These are phyloP conservation scores for Agaricus blazei DNA, from an alignment of 768 basidiomycete species.

Conservation along the genomic window DNA sequence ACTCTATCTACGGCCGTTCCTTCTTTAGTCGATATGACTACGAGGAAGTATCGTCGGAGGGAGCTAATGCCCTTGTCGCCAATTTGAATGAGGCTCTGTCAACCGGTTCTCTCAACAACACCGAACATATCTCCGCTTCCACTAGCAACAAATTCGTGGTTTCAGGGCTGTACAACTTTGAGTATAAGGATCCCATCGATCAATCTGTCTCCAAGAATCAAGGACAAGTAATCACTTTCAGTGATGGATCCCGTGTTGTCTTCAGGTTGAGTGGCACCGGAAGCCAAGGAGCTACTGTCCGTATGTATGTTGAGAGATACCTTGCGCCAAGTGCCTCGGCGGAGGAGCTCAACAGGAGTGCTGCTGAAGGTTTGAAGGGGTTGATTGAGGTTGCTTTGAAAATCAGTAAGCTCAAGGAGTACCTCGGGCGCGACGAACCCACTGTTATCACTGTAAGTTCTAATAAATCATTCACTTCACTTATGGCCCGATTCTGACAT, in stretches of 20 bases:
- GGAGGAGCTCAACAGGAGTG: conserved; percentile 64
- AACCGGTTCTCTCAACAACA: conserved; percentile 61
- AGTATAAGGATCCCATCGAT: conserved; percentile 99
- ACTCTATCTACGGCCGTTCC: conserved; percentile 88
- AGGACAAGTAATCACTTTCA: conserved; percentile 89
- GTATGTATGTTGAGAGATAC: conserved; percentile 95
- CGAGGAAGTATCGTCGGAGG: conserved; percentile 92
- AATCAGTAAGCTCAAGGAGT: conserved; percentile 80
- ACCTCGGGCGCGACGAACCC: conserved; percentile 83
- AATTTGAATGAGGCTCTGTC: conserved; percentile 70
- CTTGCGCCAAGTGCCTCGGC: conserved; percentile 65
- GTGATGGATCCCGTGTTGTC: conserved; percentile 90
- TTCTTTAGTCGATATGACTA: conserved; percentile 99
- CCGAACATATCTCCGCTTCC: conserved; percentile 60
- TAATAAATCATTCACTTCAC: neutral
- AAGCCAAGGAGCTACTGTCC: conserved; percentile 91
- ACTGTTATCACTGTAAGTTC: conserved; percentile 89
- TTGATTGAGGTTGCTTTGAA: conserved; percentile 93
- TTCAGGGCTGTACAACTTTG: conserved; percentile 76
- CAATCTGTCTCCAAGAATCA: conserved; percentile 90
- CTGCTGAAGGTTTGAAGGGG: conserved; percentile 88
- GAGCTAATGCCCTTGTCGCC: conserved; percentile 81
- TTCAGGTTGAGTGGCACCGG: conserved; percentile 97
- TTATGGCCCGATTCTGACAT: neutral
- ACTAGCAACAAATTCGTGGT: conserved; percentile 73